phyloP scores from a whole-genome alignment of 169 alveolate genomes.

The Blepharisma undulans region DNA sequence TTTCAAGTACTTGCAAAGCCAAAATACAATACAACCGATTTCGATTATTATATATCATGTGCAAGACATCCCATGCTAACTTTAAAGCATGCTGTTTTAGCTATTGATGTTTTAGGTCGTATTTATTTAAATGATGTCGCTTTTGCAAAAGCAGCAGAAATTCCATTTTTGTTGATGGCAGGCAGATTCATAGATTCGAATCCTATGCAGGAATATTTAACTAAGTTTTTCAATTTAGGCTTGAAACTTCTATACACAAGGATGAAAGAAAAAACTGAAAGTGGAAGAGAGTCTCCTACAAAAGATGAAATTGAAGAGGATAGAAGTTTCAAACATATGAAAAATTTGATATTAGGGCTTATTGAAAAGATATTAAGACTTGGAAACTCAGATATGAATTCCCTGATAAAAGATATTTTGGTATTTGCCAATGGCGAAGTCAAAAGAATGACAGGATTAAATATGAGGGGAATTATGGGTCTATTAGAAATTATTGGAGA shows the following conservation, averaged over 20 bases:
- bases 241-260: conserved; percentile 6
- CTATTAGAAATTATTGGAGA: conserved; percentile 21
- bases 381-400: conserved; percentile 25
- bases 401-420: not conserved
- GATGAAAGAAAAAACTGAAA: not conserved
- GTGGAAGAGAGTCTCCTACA: not conserved
- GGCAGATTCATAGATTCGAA: conserved; percentile 53
- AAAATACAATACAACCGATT: conserved; percentile 69
- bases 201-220: conserved; percentile 62
- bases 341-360: not conserved
- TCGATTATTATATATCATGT: conserved; percentile 69
- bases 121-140: conserved; percentile 67
- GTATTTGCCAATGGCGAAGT: not conserved
- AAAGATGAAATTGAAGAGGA: conserved; percentile 21
- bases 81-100: conserved; percentile 70
- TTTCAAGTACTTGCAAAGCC: conserved; percentile 66
- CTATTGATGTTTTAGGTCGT: conserved; percentile 78
- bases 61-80: conserved; percentile 75
- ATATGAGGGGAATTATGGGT: not conserved
- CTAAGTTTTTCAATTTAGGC: conserved; percentile 50
- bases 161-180: conserved; percentile 60
- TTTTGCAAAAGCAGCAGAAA: conserved; percentile 61
- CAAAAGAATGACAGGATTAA: not conserved
- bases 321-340: not conserved
- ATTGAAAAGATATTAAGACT: not conserved